These are phyloP conservation scores for Raddia distichophylla DNA, from an alignment of 176 grass and related monocot genomes.

Conservation along the genomic window DNA sequence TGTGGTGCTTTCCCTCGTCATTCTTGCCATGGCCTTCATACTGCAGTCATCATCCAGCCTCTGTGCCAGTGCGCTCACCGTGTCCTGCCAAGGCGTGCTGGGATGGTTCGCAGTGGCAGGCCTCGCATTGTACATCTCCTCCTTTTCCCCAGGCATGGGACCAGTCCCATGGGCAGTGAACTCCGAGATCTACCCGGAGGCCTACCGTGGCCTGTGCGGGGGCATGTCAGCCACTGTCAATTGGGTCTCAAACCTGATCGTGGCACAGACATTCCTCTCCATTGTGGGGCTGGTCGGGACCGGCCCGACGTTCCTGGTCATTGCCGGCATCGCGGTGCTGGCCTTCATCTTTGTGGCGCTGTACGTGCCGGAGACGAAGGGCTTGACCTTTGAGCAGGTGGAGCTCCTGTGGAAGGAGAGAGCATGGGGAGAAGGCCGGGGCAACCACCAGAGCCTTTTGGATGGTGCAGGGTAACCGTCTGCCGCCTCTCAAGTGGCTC, in stretches of 20 bases:
- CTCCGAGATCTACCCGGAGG: conserved; percentile 86
- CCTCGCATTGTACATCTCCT: conserved; percentile 74
- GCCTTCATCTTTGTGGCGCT: conserved; percentile 74
- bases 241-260: conserved; percentile 88
- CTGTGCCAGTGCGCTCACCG: not conserved
- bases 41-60: conserved; percentile 54
- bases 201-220: conserved; percentile 76
- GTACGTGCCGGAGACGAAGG: conserved; percentile 86
- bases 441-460: conserved; percentile 48
- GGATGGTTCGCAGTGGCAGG: conserved; percentile 74
- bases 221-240: conserved; percentile 98
- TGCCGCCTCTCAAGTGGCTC: not conserved
- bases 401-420: conserved; percentile 79
- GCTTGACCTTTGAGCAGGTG: conserved; percentile 82
- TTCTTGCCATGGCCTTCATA: conserved; percentile 70
- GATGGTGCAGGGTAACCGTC: conserved; percentile 24
- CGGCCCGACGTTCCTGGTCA: conserved; percentile 70
- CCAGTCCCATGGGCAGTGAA: conserved; percentile 95
- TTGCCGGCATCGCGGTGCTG: conserved; percentile 61
- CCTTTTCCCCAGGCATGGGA: conserved; percentile 92
- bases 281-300: conserved; percentile 72
- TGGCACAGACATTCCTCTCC: conserved; percentile 81
- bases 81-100: conserved; percentile 33
- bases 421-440: conserved; percentile 49
- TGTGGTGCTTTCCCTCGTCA: conserved; percentile 70